Conservation (phyloP, 352 stramenopile species). For the Phytophthora sojae region DNA sequence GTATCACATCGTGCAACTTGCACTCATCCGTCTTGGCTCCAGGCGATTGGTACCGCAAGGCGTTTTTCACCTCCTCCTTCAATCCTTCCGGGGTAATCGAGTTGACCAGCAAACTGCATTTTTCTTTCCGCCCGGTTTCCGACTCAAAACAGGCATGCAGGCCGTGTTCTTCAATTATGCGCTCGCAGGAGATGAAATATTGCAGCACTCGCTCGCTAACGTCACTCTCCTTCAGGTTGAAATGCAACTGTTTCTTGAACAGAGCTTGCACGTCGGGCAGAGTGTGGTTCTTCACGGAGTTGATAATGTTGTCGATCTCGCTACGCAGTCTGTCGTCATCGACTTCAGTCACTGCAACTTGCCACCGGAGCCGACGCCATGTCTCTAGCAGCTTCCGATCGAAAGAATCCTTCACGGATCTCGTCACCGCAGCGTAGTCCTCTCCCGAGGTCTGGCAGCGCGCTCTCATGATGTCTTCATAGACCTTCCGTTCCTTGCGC, state of each 20-base stretch:
- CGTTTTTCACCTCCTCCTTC: slow-evolving; percentile 12
- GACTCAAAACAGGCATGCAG: slow-evolving; percentile 16
- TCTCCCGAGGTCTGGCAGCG: slow-evolving; percentile 5
- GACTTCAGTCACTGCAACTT: slow-evolving; percentile 5
- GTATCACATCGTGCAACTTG: slow-evolving; percentile 8
- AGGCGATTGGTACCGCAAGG: neutral
- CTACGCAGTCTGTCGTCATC: neutral
- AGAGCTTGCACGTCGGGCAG: slow-evolving; percentile 19
- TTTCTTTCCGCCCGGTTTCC: slow-evolving; percentile 3
- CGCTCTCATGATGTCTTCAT: slow-evolving; percentile 12
- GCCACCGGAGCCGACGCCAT: slow-evolving; percentile 1
- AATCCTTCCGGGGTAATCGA: neutral
- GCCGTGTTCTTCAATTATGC: slow-evolving; percentile 15
- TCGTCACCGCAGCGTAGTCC: neutral
- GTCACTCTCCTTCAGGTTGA: slow-evolving; percentile 25
- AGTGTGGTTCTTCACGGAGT: slow-evolving; percentile 18
- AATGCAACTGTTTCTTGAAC: slow-evolving; percentile 18
- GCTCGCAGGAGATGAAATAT: slow-evolving; percentile 17
- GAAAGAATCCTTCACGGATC: slow-evolving; percentile 5
- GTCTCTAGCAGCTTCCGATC: slow-evolving; percentile 11
- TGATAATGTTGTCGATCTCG: slow-evolving; percentile 7
- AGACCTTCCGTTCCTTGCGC: slow-evolving; percentile 4
- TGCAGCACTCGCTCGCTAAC: slow-evolving; percentile 13
- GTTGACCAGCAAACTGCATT: slow-evolving; percentile 12
- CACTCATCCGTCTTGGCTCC: slow-evolving; percentile 1